Evolutionary conservation across 1,139 yeast genomes (phyloP).

Genomic region (Casaregolazyma suthepensis): DNA sequence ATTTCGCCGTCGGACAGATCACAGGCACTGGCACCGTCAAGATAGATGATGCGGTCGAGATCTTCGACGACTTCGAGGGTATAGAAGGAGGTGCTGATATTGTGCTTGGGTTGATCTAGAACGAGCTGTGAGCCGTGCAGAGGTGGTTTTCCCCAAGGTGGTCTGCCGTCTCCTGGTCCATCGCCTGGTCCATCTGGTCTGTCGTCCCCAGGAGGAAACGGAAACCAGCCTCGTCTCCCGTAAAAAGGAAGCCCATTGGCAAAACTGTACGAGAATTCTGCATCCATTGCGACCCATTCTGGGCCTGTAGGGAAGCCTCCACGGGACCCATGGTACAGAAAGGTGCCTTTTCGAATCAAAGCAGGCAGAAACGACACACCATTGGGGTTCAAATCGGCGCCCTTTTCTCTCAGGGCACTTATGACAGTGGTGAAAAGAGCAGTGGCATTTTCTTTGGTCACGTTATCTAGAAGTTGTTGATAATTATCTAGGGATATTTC

Average conservation of each 20-base stretch:
- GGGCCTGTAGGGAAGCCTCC: conserved; percentile 38
- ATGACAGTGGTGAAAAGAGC: conserved; percentile 48
- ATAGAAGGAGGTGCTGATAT: background rate
- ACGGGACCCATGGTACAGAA: conserved; percentile 44
- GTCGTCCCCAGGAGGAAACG: background rate
- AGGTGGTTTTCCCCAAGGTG: background rate
- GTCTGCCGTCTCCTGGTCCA: too few species aligned
- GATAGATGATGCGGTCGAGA: conserved; percentile 40
- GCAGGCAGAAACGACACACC: conserved; percentile 56
- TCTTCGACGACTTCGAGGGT: conserved; percentile 44
- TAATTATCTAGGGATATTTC: conserved; percentile 7
- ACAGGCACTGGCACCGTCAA: conserved; percentile 57
- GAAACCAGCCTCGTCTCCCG: background rate
- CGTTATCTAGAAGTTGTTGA: conserved; percentile 18
- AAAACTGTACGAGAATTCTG: conserved; percentile 49
- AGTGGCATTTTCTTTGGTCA: conserved; percentile 45
- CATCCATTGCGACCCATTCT: conserved; percentile 57
- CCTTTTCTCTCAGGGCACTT: conserved; percentile 45
- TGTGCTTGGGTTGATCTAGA: background rate
- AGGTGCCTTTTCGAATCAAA: conserved; percentile 48
- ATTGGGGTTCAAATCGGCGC: conserved; percentile 44
- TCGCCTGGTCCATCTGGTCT: background rate
- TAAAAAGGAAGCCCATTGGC: conserved; percentile 20
- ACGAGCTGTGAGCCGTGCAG: background rate
- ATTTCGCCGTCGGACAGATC: conserved; percentile 44